These are phyloP conservation scores for Cucurbita maxima DNA, from an alignment of 306 rosid genomes.

Conservation along the genomic window DNA sequence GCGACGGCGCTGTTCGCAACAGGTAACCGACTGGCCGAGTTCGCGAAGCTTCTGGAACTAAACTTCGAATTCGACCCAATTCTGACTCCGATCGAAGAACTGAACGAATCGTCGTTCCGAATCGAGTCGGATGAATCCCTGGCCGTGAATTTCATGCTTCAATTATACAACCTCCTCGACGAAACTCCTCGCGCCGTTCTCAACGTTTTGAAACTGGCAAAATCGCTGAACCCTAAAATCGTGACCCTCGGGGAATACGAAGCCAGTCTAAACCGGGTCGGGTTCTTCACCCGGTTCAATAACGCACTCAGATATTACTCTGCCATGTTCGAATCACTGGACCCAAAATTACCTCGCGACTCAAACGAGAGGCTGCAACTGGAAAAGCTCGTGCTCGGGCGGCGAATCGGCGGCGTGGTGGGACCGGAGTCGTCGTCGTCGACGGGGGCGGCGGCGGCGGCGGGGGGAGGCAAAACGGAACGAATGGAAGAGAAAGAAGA, in stretches of 20 bases:
- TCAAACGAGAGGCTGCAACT: constrained; percentile 54
- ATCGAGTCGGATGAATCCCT: constrained; percentile 42
- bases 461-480: constrained; percentile 25
- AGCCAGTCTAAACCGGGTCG: constrained; percentile 45
- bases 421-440: constrained; percentile 24
- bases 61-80: constrained; percentile 63
- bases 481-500: constrained; percentile 69
- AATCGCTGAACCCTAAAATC: constrained; percentile 56
- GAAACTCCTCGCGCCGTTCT: constrained; percentile 39
- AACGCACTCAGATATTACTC: constrained; percentile 53
- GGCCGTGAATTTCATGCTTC: constrained; percentile 92
- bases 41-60: constrained; percentile 55
- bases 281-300: constrained; percentile 43
- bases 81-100: constrained; percentile 49
- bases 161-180: constrained; percentile 60
- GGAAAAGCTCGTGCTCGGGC: constrained; percentile 55
- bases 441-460: no score
- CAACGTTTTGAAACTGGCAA: constrained; percentile 45
- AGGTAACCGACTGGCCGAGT: constrained; percentile 59
- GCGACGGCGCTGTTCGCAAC: constrained; percentile 56
- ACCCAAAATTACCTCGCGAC: constrained; percentile 51
- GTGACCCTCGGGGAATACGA: constrained; percentile 86
- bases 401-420: constrained; percentile 36
- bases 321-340: constrained; percentile 72
- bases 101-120: constrained; percentile 40